Evolutionary conservation across 805 yeast species (phyloP), one percentile per base, ranked within the genome.

Genomic region (Limtongia smithiae): DNA sequence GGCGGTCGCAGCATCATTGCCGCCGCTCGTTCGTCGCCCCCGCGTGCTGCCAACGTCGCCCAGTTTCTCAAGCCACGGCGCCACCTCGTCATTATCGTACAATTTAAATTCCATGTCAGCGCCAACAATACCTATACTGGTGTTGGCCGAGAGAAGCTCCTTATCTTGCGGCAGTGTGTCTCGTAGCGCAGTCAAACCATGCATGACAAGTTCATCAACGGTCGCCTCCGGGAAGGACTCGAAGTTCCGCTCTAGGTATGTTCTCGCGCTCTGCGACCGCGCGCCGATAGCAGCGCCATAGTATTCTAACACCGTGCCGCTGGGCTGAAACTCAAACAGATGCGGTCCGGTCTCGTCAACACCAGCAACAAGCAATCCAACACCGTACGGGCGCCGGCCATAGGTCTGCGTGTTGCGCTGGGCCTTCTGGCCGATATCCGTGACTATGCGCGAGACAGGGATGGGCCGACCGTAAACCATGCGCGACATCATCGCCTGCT

Each of bases 331-430:
- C 72, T 93, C 99, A 68, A 80, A 82, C 55, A 93, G 71, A 68
- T 93, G 98, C 7, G 97, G 85, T 12, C 98, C 98, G 27, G 88
- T 78, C 65, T 86, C 95, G 66, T 93, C 99, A 67, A 80, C 78
- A 17, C 99, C 99, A 14, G 86, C 82, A 41, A 93, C 79, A 51
- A 93, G 72, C 57, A 93, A 74, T 2, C 99, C 99, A 20, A 93
- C 98, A 58, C 99, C 99, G 65, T 93, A 93, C 8, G 99, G 99
- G 69, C 99, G 82, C 9, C 91, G 84, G 6, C 97, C 97, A 63
- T 93, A 89, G 52, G 86, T 81, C 71, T 93, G 97, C 35, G 99
- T 93, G 71, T 93, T 91, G 60, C 80, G 82, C 70, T 93, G 99
- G 0, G 99, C 98, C 73, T 93, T 93, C 68, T 91, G 96, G 24